Base-by-base conservation (phyloP, 2,329 filamentous ascomycete species). In the Fusarium drepaniforme region DNA sequence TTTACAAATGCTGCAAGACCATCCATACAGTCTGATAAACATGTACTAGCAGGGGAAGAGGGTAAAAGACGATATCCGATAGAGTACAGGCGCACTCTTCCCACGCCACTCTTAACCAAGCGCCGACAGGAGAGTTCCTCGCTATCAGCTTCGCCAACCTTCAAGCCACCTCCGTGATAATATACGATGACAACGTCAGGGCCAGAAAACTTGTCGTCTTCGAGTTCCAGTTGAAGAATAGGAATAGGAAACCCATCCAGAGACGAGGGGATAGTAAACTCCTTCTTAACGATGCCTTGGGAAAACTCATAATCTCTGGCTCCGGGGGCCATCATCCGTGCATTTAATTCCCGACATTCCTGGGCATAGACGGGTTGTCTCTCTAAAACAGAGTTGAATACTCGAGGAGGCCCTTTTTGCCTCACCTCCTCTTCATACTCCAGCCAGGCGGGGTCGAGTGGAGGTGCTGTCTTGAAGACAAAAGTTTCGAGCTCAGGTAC, bases 161-260 rank as follows among this genome's bases (percentile, higher is more conserved):
- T 78, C 3, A 89, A 79, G 0, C 85, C 86, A 16, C 87, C 87
- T 12, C 87, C 87, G 72, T 88, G 87, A 73, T 85, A 86, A 76
- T 88, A 88, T 21, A 88, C 72, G 13, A 86, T 76, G 8, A 84
- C 71, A 5, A 79, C 69, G 8, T 80, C 75, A 0, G 77, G 71
- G 1, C 68, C 56, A 4, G 65, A 25, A 2, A 23, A 33, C 13
- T 70, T 62, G 33, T 71, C 74, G 4, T 70, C 59, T 9, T 60
- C 66, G 8, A 77, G 74, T 37, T 80, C 74, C 58, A 85, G 83
- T 38, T 78, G 78, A 42, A 85, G 63, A n/a, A 86, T 57, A 1
- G 84, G 84, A 35, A 86, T 84, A 13, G 70, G 69, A 44, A 77
- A 78, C 1, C 70, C 76, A 71, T 85, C 84, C 2, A 79, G 60